Conservation (phyloP, 2,329 filamentous ascomycete genomes). For the Cyanodermella asteris region DNA sequence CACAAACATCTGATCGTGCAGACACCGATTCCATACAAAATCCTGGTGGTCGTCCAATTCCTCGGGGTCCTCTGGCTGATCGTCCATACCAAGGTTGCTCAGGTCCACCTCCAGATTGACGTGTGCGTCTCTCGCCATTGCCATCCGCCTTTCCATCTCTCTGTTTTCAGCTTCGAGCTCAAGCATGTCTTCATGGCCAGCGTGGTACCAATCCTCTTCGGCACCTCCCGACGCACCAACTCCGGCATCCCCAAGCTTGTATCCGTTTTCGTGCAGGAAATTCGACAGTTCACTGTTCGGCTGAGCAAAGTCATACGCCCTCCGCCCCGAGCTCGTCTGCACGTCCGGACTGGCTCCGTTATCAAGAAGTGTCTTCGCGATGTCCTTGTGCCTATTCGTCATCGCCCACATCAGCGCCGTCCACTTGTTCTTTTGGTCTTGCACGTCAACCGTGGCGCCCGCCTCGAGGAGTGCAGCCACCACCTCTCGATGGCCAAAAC, state of each 20-base stretch:
- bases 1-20: slow-evolving; percentile 98
- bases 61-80: slow-evolving; percentile 69
- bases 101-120: slow-evolving; percentile 91
- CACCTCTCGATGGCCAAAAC: slow-evolving; percentile 83
- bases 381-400: slow-evolving; percentile 92
- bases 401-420: slow-evolving; percentile 98
- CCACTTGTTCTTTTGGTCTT: slow-evolving; percentile 94
- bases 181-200: slow-evolving; percentile 81
- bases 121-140: slow-evolving; percentile 93
- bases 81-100: slow-evolving; percentile 86
- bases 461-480: slow-evolving; percentile 67
- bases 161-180: slow-evolving; percentile 96
- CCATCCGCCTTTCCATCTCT: slow-evolving; percentile 59
- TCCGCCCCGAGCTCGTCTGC: slow-evolving; percentile 81
- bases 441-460: slow-evolving; percentile 72
- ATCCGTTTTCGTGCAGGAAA: slow-evolving; percentile 85
- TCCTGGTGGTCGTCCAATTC: slow-evolving; percentile 78
- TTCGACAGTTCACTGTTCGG: slow-evolving; percentile 93
- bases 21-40: slow-evolving; percentile 83
- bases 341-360: slow-evolving; percentile 89
- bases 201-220: slow-evolving; percentile 93
- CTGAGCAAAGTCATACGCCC: slow-evolving; percentile 85
- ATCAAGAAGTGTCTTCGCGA: slow-evolving; percentile 79
- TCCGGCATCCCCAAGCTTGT: slow-evolving; percentile 62
- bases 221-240: too few species aligned